Percentiles rank a stretch among this genome's conserved stretches.
Conservation (phyloP, 2,329 filamentous ascomycete genomes). For the Cordyceps cateniannulata region DNA sequence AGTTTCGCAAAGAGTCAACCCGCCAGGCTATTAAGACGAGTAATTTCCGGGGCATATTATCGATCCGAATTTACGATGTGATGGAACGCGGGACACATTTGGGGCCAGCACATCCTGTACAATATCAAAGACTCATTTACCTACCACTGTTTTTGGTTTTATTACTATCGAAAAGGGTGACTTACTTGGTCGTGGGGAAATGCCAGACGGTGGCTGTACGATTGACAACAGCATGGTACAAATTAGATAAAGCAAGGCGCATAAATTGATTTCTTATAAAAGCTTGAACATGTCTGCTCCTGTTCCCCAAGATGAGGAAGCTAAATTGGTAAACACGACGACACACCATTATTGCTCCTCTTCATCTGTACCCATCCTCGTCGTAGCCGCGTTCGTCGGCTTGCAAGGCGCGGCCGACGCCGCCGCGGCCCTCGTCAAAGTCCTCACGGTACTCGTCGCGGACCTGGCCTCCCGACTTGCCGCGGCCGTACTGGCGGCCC, state of each 20-base stretch:
- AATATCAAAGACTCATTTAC: constrained; percentile 8
- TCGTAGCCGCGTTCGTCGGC: constrained; percentile 39
- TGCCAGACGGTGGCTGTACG: constrained; percentile 8
- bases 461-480: constrained; percentile 94
- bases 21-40: constrained; percentile 74
- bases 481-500: constrained; percentile 89
- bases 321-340: not conserved
- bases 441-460: constrained; percentile 97
- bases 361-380: constrained; percentile 25
- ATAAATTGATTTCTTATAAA: constrained; percentile 4
- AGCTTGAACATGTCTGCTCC: not conserved
- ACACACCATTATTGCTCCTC: not conserved
- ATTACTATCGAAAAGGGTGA: not conserved
- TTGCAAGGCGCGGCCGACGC: constrained; percentile 72
- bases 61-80: constrained; percentile 6
- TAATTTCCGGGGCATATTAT: not conserved
- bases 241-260: constrained; percentile 12
- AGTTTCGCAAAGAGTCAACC: constrained; percentile 88
- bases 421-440: constrained; percentile 90
- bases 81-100: not conserved
- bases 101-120: constrained; percentile 7
- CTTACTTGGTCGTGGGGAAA: not conserved
- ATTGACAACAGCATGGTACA: constrained; percentile 5
- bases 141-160: constrained; percentile 1
- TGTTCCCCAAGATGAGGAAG: not conserved